Conservation (phyloP, 2,329 filamentous ascomycete genomes). For the Phialemonium atrogriseum region DNA sequence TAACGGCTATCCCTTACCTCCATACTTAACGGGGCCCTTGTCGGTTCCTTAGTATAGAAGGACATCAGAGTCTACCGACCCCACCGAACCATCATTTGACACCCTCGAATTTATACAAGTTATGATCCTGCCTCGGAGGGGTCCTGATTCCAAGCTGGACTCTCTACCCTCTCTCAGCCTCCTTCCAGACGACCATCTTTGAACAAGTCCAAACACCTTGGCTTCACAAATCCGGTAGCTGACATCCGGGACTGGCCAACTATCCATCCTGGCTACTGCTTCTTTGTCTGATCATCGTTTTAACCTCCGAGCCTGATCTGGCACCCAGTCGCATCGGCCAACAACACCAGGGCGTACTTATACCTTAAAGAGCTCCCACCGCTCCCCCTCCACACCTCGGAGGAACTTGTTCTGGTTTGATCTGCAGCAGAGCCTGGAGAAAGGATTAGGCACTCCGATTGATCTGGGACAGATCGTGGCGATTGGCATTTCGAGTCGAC, state of each 20-base stretch:
- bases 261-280: constrained; percentile 7
- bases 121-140: constrained; percentile 17
- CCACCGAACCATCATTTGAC: constrained; percentile 30
- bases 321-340: constrained; percentile 12
- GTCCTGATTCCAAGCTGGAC: constrained; percentile 13
- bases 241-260: constrained; percentile 6
- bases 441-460: constrained; percentile 4
- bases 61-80: constrained; percentile 29
- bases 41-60: constrained; percentile 27
- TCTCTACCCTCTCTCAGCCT: constrained; percentile 10
- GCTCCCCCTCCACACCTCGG: too few relatives aligned
- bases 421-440: constrained; percentile 13
- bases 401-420: constrained; percentile 15
- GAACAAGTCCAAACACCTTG: constrained; percentile 5
- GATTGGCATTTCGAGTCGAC: constrained; percentile 5
- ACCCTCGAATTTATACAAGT: constrained; percentile 28
- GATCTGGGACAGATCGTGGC: constrained; percentile 5
- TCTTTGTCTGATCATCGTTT: constrained; percentile 19
- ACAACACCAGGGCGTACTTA: too few relatives aligned
- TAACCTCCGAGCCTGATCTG: constrained; percentile 13
- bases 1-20: constrained; percentile 29
- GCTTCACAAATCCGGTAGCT: constrained; percentile 9
- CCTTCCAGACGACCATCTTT: constrained; percentile 7
- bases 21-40: constrained; percentile 32
- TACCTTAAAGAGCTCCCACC: too few relatives aligned